Evolutionary conservation across 2,329 filamentous ascomycete genomes (phyloP).

Genomic region (Colletotrichum australisinense): DNA sequence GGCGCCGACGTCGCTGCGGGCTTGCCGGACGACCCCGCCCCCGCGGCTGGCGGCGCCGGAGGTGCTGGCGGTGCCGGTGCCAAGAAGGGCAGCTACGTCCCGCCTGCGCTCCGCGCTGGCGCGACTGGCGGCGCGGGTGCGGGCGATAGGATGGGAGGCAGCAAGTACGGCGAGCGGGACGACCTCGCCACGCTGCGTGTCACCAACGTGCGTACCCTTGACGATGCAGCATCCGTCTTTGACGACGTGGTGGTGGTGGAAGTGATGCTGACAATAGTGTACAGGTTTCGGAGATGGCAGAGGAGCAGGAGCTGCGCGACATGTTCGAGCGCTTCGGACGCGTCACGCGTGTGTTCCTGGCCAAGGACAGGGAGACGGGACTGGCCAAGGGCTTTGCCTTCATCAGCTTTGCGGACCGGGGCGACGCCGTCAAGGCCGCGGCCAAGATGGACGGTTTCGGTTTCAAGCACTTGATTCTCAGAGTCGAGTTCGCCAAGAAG

Average conservation of each 20-base stretch:
- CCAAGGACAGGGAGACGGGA: slow-evolving; percentile 96
- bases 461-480: slow-evolving; percentile 87
- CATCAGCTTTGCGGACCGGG: slow-evolving; percentile 93
- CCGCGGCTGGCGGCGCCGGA: slow-evolving; percentile 50
- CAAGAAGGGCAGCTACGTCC: slow-evolving; percentile 89
- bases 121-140: slow-evolving; percentile 63
- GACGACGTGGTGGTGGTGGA: slow-evolving; percentile 1
- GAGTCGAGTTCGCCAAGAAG: slow-evolving; percentile 90
- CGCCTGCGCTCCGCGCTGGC: slow-evolving; percentile 87
- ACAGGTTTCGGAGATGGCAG: slow-evolving; percentile 95
- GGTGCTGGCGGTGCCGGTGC: slow-evolving; percentile 59
- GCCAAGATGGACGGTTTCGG: slow-evolving; percentile 98
- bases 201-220: slow-evolving; percentile 83
- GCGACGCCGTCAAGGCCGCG: slow-evolving; percentile 91
- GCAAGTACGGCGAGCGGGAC: slow-evolving; percentile 90
- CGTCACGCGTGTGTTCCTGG: slow-evolving; percentile 96
- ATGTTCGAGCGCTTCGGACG: slow-evolving; percentile 98
- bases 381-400: slow-evolving; percentile 99
- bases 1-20: slow-evolving; percentile 67
- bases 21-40: slow-evolving; percentile 59
- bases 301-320: slow-evolving; percentile 93
- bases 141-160: slow-evolving; percentile 86
- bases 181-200: slow-evolving; percentile 96
- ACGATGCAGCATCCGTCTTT: not conserved
- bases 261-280: slow-evolving; percentile 41